Conservation (phyloP, 306 rosid species). For the Betula pendula region DNA sequence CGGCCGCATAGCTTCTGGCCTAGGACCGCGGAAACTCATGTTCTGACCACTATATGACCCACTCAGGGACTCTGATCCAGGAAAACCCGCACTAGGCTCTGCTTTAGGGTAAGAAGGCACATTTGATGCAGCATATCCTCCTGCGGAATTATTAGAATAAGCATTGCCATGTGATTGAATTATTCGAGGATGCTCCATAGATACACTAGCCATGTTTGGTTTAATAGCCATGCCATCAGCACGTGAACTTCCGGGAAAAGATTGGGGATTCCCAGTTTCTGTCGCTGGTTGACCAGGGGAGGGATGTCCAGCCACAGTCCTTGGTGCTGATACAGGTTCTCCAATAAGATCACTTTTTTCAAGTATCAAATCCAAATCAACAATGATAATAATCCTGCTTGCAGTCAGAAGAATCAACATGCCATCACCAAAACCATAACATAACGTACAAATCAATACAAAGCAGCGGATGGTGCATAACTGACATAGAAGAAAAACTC, state of each 20-base stretch:
- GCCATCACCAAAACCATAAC: neutral
- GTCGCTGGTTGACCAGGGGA: conserved; percentile 40
- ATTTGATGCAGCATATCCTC: conserved; percentile 41
- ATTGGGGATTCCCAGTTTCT: conserved; percentile 37
- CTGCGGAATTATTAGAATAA: conserved; percentile 39
- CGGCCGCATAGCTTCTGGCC: conserved; percentile 44
- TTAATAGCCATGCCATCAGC: conserved; percentile 36
- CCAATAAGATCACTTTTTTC: conserved; percentile 67
- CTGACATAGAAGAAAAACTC: neutral
- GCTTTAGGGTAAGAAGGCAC: conserved; percentile 32
- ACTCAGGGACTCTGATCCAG: conserved; percentile 33
- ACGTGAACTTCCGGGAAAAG: conserved; percentile 32
- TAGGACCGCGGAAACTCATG: conserved; percentile 41
- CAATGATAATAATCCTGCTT: conserved; percentile 72
- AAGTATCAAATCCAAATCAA: conserved; percentile 60
- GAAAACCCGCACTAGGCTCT: conserved; percentile 31
- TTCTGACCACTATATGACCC: conserved; percentile 65
- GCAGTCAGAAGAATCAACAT: conserved; percentile 15
- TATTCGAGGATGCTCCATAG: conserved; percentile 41
- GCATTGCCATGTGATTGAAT: conserved; percentile 40
- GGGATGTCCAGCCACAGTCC: conserved; percentile 23
- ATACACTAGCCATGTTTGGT: conserved; percentile 34
- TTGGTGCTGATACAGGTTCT: conserved; percentile 44
- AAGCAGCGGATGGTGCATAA: neutral
- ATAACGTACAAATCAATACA: neutral